Evolutionary conservation across 2,329 filamentous ascomycete species (phyloP), one percentile per base, ranked within the genome.

Genomic region (Cordyceps farinosa): DNA sequence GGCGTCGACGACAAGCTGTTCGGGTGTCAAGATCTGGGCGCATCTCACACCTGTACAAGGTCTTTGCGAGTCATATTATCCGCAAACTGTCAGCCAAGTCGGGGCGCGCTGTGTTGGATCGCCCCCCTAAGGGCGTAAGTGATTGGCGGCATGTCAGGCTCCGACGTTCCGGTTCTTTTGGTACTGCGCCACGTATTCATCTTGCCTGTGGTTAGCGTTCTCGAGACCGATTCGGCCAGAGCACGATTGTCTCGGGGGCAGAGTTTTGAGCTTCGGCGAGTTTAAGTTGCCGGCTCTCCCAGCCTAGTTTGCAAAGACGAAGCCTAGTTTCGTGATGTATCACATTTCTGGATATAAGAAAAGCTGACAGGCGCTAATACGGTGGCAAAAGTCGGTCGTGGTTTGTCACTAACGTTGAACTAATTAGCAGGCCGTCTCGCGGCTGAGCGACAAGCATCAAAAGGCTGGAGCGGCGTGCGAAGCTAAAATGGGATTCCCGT

Each of bases 341-440:
- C 56, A 59, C n/a, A 50, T 53, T 53, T 61, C 48, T 47, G 30
- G 34, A 61, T 22, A 44, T 17, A 27, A 52, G 22, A 32, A 40
- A 44, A 61, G n/a, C 36, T 45, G 48, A 45, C 11, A 9, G 36
- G 6, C 58, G 38, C 45, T 27, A 34, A 22, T 17, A 59, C 10
- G 13, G 45, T 27, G 30, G 30, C 29, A 22, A 32, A 32, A 47
- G 29, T n/a, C 54, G 7, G 30, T 13, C 54, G 2, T 36, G 10
- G 42, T 47, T 57, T n/a, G 42, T 15, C 5, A 42, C 52, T 40
- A 42, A 36, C n/a, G 36, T 36, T 45, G 42, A 10, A 36, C 47
- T 27, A 36, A 32, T 53, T 30, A 32, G 36, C 10, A 52, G 38
- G 58, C 47, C 3, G 27, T 34, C 7, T 27, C 36, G 27, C 17